A percentile compares a stretch with the other conserved stretches of the same genome.
These are phyloP conservation scores for Trichodelitschia bisporula DNA, from an alignment of 495 filamentous ascomycete species.

Conservation along the genomic window DNA sequence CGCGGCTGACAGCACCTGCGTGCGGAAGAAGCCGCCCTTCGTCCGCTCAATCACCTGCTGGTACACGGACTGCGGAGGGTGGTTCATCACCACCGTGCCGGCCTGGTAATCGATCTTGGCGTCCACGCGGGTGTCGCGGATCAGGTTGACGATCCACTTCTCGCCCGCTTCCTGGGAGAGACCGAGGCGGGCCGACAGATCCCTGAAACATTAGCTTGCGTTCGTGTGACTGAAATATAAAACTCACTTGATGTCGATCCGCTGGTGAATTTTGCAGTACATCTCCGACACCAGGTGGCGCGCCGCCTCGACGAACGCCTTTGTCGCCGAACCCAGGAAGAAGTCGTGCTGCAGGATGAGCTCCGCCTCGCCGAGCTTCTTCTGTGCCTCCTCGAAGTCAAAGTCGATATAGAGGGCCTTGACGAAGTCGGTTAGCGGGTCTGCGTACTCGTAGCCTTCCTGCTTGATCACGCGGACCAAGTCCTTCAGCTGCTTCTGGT, in stretches of 20 bases:
- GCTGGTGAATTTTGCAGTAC: slow-evolving; percentile 98
- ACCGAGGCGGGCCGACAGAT: slow-evolving; percentile 72
- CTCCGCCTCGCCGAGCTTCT: slow-evolving; percentile 72
- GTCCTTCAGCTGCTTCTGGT: slow-evolving; percentile 97
- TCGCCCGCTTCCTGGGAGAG: slow-evolving; percentile 83
- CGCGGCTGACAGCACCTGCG: slow-evolving; percentile 18
- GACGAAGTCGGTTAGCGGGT: slow-evolving; percentile 88
- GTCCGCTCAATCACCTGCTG: slow-evolving; percentile 97
- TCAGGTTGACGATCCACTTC: slow-evolving; percentile 99
- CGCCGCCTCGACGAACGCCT: slow-evolving; percentile 81
- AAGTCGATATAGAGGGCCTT: slow-evolving; percentile 94
- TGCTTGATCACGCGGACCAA: slow-evolving; percentile 82
- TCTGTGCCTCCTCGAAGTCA: slow-evolving; percentile 95
- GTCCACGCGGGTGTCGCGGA: slow-evolving; percentile 88
- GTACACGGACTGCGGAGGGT: slow-evolving; percentile 91
- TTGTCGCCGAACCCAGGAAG: slow-evolving; percentile 69
- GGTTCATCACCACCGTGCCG: slow-evolving; percentile 98
- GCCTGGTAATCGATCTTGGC: slow-evolving; percentile 98
- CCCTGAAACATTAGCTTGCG: slow-evolving; percentile 22
- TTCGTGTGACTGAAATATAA: background rate
- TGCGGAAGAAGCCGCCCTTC: slow-evolving; percentile 77
- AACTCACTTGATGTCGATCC: slow-evolving; percentile 76
- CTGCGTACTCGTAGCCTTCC: slow-evolving; percentile 89
- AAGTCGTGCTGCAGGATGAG: slow-evolving; percentile 82
- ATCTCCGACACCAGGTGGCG: slow-evolving; percentile 89